Base-by-base conservation (phyloP, 75 land plant species). In the Chamaecyparis obtusa region DNA sequence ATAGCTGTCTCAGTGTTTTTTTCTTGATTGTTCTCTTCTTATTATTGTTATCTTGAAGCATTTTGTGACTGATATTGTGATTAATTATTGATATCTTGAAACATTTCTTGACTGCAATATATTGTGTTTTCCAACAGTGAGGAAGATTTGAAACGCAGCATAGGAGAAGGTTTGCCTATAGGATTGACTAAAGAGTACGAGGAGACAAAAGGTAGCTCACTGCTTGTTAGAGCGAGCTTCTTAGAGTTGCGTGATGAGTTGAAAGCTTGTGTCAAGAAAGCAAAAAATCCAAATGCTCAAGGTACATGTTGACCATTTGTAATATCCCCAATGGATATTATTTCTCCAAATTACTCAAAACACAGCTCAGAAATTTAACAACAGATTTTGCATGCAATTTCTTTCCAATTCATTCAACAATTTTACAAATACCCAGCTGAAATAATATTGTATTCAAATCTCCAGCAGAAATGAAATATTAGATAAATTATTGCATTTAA, bases 161-260 rank as follows among this genome's bases (percentile, higher is more conserved):
- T 94, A 85, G 91, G 93, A 24, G 96, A 94, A 88, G 94, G 96
- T 27, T 91, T 93, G 86, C 92, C 94, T n/a, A 37, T 2, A 30
- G 96, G 93, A 79, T 92, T 94, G 93, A 85, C 49, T 82, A 92
- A 89, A 88, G 96, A 94, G 78, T 94, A 92, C 48, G 90, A 91
- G 82, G 94, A 93, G 74, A 92, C 93, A 10, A 77, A 64, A 88
- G 87, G 96, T 46, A 54, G 77, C 46, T 92, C 93, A 0, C 86
- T 94, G 89, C 85, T 94, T 24, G 90, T 94, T 44, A 87, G 96
- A 19, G 87, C 87, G 74, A 92, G 94, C 78, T 94, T 94, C 84
- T 83, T 94, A 83, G 93, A 94, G 84, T 88, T 94, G 41, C 91
- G 94, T 2, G 94, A 94, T 35, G 91, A 93, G 84, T 93, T 93